These are phyloP conservation scores for Rhizopus microsporus DNA, from an alignment of 371 early-diverging fungal species.

Conservation along the genomic window DNA sequence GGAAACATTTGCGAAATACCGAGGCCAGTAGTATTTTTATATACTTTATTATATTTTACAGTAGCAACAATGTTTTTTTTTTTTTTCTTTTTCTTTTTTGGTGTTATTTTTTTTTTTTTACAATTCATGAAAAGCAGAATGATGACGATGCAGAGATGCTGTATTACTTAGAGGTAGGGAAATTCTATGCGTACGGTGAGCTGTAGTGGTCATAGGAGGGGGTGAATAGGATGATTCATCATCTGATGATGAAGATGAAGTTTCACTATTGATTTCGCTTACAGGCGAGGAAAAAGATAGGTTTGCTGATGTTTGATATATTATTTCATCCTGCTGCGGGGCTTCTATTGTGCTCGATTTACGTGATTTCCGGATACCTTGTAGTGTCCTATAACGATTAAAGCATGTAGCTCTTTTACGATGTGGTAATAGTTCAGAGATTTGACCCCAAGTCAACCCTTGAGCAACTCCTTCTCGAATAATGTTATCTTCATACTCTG, in stretches of 20 bases:
- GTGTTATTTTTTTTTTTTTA: neutral
- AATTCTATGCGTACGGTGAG: neutral
- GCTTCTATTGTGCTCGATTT: conserved; percentile 14
- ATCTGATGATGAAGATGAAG: neutral
- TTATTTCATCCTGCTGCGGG: neutral
- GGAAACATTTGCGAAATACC: conserved; percentile 70
- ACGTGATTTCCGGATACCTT: conserved; percentile 53
- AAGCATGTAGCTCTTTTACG: conserved; percentile 55
- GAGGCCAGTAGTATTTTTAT: conserved; percentile 21
- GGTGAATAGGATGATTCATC: conserved; percentile 4
- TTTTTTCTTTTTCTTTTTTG: neutral
- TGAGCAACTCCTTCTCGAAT: conserved; percentile 50
- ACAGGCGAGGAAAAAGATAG: conserved; percentile 17
- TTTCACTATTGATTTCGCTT: neutral
- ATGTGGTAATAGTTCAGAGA: conserved; percentile 41
- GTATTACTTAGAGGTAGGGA: neutral
- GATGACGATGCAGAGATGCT: neutral
- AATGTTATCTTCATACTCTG: conserved; percentile 44
- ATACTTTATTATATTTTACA: neutral
- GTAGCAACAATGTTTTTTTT: neutral
- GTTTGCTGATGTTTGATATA: neutral
- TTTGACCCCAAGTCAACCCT: conserved; percentile 50
- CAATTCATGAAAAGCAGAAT: conserved; percentile 8
- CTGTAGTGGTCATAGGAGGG: neutral
- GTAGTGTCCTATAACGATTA: conserved; percentile 47